These are phyloP conservation scores for Coffea canephora DNA, from an alignment of 257 asterid genomes.

Conservation along the genomic window DNA sequence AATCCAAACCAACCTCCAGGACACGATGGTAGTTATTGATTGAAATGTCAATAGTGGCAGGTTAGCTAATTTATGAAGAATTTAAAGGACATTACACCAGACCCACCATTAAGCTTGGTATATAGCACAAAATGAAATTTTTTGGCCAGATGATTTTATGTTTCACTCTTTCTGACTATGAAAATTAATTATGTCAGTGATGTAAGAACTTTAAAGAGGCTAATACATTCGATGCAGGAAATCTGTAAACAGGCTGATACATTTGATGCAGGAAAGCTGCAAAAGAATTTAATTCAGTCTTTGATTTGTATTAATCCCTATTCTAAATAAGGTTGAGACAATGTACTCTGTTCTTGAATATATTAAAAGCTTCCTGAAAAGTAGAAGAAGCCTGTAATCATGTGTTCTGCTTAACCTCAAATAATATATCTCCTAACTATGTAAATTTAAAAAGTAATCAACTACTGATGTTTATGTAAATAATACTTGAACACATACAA, in stretches of 20 bases:
- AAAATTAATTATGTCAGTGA: not conserved
- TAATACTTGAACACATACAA: no score
- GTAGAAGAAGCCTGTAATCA: not conserved
- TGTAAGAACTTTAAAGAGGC: not conserved
- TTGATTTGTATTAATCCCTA: no score
- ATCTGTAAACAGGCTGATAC: not conserved
- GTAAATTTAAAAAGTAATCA: not conserved
- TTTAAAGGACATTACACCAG: not conserved
- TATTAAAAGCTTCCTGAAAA: not conserved
- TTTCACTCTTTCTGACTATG: not conserved
- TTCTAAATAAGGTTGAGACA: not conserved
- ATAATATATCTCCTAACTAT: not conserved
- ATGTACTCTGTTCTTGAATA: not conserved
- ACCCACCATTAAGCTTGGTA: not conserved
- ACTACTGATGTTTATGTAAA: no score
- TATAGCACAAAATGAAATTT: not conserved
- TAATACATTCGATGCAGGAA: not conserved
- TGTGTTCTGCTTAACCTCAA: not conserved
- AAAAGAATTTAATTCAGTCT: no score
- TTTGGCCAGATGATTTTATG: not conserved
- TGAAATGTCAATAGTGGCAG: not conserved
- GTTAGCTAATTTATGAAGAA: not conserved
- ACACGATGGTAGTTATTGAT: not conserved
- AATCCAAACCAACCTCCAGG: not conserved
- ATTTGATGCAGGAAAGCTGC: not conserved